These are phyloP conservation scores for Mycena citricolor DNA, from an alignment of 1,284 basidiomycete genomes.

Conservation along the genomic window DNA sequence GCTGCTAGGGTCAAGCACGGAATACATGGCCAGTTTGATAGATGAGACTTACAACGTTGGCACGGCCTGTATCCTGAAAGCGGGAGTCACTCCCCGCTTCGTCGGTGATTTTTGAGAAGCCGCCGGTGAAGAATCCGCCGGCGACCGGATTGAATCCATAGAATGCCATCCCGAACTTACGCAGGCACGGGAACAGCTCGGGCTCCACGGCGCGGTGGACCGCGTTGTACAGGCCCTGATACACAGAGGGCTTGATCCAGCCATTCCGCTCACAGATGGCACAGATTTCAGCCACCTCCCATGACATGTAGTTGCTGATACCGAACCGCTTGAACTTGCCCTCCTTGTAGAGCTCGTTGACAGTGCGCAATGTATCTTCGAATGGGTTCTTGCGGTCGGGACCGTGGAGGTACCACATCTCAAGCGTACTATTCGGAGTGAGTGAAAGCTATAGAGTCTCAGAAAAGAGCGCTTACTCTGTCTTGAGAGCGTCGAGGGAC, in stretches of 20 bases:
- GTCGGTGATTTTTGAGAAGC: too few relatives aligned
- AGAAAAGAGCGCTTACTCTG: constrained; percentile 29
- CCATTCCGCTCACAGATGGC: constrained; percentile 17
- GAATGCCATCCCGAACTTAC: constrained; percentile 15
- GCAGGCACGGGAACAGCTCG: constrained; percentile 19
- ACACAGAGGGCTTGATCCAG: constrained; percentile 15
- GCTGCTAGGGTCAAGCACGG: too few relatives aligned
- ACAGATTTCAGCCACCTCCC: constrained; percentile 18
- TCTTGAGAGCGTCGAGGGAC: constrained; percentile 38
- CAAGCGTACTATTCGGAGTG: constrained; percentile 12
- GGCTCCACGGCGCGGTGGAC: constrained; percentile 14
- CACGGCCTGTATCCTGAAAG: too few relatives aligned
- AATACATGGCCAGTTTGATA: too few relatives aligned
- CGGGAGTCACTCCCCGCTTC: too few relatives aligned
- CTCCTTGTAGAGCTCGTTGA: constrained; percentile 20
- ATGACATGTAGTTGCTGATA: constrained; percentile 12
- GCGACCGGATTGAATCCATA: constrained; percentile 19
- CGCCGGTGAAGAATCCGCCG: constrained; percentile 13
- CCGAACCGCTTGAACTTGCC: constrained; percentile 22
- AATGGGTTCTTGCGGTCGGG: constrained; percentile 22
- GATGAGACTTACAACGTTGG: too few relatives aligned
- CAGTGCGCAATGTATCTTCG: constrained; percentile 19
- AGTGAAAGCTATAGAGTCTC: not conserved
- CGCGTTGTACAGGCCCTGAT: constrained; percentile 17
- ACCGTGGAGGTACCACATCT: constrained; percentile 22